These are phyloP conservation scores for Castanea mollissima DNA, from an alignment of 306 rosid species.

Conservation along the genomic window DNA sequence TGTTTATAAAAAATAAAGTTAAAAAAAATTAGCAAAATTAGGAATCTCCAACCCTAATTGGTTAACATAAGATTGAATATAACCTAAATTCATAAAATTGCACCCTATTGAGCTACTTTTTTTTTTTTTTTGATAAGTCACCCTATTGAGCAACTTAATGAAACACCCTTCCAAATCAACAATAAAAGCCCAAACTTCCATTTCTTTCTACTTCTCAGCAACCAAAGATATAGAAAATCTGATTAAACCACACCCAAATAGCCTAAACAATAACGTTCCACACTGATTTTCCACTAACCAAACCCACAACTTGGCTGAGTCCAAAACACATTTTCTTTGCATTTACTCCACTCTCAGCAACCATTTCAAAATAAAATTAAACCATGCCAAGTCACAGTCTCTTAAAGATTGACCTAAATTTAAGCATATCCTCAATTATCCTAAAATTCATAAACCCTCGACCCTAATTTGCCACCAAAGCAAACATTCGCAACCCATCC, in stretches of 20 bases:
- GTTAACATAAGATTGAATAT: no score
- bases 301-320: not conserved
- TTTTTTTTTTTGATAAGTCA: not conserved
- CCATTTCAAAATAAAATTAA: no score
- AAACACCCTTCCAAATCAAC: not conserved
- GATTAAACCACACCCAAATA: not conserved
- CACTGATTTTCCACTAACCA: no score
- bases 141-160: not conserved
- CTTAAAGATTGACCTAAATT: no score
- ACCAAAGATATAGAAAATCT: not conserved
- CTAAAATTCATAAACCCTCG: no score
- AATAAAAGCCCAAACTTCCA: not conserved
- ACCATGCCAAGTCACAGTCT: no score
- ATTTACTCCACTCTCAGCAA: no score
- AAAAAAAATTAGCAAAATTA: not conserved
- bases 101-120: not conserved
- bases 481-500: no score
- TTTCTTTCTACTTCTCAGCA: not conserved
- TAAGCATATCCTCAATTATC: no score
- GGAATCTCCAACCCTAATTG: conserved; percentile 15
- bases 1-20: no score
- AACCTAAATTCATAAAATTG: no score
- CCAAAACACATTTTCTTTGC: not conserved
- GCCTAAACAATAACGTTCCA: not conserved
- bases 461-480: no score